Evolutionary conservation across 805 yeast species (phyloP).

Genomic region (Helenozyma rhizophorensis): DNA sequence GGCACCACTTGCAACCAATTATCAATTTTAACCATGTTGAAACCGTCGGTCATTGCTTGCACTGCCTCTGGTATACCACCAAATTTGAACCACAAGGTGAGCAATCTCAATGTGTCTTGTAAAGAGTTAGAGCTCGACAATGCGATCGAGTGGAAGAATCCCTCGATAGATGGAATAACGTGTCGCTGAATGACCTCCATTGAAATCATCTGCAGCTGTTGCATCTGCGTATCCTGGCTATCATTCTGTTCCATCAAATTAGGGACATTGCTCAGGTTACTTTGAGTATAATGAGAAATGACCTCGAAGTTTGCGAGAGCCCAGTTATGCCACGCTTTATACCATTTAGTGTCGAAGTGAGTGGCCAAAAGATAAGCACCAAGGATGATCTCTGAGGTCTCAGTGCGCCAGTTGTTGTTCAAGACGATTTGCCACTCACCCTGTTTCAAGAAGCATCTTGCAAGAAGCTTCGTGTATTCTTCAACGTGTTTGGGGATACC

Average conservation of each 20-base stretch:
- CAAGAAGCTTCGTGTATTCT: conserved; percentile 78
- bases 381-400: conserved; percentile 72
- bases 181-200: conserved; percentile 71
- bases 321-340: conserved; percentile 99
- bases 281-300: conserved; percentile 54
- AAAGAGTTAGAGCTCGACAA: conserved; percentile 80
- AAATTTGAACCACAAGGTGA: conserved; percentile 93
- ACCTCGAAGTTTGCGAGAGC: conserved; percentile 97
- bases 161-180: conserved; percentile 93
- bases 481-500: conserved; percentile 73
- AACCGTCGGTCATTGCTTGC: conserved; percentile 85
- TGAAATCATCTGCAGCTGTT: conserved; percentile 20
- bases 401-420: conserved; percentile 74
- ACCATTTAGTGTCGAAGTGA: conserved; percentile 90
- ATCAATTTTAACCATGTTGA: conserved; percentile 81
- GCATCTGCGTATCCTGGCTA: conserved; percentile 8
- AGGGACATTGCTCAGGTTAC: conserved; percentile 12
- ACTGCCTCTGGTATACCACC: conserved; percentile 94
- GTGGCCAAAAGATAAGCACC: conserved; percentile 93
- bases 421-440: conserved; percentile 97
- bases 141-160: conserved; percentile 92
- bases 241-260: conserved; percentile 27
- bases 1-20: conserved; percentile 96
- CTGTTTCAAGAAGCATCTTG: conserved; percentile 93
- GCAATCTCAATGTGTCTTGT: conserved; percentile 85